phyloP scores from a whole-genome alignment of 805 yeast genomes.

The Pichia nanzhaoensis region DNA sequence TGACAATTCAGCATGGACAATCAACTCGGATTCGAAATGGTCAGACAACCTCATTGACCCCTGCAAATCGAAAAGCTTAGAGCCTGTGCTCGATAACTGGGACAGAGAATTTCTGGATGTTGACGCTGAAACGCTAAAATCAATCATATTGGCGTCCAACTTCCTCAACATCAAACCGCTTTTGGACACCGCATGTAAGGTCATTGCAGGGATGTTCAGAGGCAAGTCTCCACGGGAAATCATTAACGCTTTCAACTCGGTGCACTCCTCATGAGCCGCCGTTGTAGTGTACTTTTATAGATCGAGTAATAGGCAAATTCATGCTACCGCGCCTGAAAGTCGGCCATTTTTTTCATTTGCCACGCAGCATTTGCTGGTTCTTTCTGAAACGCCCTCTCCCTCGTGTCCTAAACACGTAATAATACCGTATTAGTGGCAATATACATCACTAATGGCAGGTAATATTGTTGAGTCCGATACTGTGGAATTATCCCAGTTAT shows the following conservation, averaged over 20 bases:
- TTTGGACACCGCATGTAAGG: conserved; percentile 63
- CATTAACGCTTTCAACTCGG: conserved; percentile 57
- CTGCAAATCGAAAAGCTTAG: conserved; percentile 50
- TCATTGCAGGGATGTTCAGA: conserved; percentile 71
- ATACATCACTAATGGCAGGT: conserved; percentile 17
- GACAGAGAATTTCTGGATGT: conserved; percentile 84
- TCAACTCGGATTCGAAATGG: background rate
- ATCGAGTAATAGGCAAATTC: too few species aligned
- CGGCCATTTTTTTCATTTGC: too few species aligned
- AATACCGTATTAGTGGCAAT: too few species aligned
- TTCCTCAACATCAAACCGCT: conserved; percentile 64
- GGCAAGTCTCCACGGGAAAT: conserved; percentile 70
- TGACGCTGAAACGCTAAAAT: conserved; percentile 74
- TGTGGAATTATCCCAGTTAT: conserved; percentile 63
- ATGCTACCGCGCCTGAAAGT: background rate
- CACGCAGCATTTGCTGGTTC: too few species aligned
- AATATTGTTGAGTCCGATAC: conserved; percentile 62
- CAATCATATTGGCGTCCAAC: conserved; percentile 71
- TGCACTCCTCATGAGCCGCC: conserved; percentile 17
- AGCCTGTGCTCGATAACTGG: conserved; percentile 54
- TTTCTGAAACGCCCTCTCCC: too few species aligned
- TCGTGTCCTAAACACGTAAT: too few species aligned
- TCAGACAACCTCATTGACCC: conserved; percentile 43
- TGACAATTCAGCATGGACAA: too few species aligned
- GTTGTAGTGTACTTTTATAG: too few species aligned